Conservation (phyloP, 495 filamentous ascomycete genomes). For the Xylaria acuta region DNA sequence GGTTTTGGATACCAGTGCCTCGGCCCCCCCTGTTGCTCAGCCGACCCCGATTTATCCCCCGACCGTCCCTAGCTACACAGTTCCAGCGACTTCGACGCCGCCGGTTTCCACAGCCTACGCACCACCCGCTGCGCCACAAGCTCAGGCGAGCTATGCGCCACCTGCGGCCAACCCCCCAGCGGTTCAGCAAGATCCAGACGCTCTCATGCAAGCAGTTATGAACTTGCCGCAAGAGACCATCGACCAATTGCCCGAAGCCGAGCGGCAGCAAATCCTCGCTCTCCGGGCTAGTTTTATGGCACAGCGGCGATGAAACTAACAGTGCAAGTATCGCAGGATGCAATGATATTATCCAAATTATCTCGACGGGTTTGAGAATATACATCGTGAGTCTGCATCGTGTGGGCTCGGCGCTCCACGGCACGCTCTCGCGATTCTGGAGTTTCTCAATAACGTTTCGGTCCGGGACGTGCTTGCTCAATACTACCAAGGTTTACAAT, state of each 20-base stretch:
- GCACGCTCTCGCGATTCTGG: neutral
- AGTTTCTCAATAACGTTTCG: neutral
- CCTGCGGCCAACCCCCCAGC: conserved; percentile 49
- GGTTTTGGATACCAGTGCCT: conserved; percentile 49
- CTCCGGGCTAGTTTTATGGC: conserved; percentile 51
- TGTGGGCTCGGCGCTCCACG: neutral
- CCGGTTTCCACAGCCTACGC: conserved; percentile 33
- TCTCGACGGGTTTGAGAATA: neutral
- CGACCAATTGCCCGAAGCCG: conserved; percentile 72
- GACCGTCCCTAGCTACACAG: conserved; percentile 25
- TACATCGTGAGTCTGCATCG: neutral
- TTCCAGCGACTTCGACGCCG: conserved; percentile 38
- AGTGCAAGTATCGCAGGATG: neutral
- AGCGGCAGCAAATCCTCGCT: conserved; percentile 77
- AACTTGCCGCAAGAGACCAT: conserved; percentile 76
- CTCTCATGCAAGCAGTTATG: conserved; percentile 76
- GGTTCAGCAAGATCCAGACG: conserved; percentile 62
- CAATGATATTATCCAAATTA: neutral
- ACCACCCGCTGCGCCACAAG: conserved; percentile 26
- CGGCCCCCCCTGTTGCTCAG: conserved; percentile 28
- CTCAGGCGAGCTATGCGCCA: conserved; percentile 44
- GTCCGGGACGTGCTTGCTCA: neutral
- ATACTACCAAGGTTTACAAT: neutral
- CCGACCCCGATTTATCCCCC: conserved; percentile 28
- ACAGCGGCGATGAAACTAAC: conserved; percentile 30